Conservation (phyloP, 768 basidiomycete species). For the Podaxis rugospora region DNA sequence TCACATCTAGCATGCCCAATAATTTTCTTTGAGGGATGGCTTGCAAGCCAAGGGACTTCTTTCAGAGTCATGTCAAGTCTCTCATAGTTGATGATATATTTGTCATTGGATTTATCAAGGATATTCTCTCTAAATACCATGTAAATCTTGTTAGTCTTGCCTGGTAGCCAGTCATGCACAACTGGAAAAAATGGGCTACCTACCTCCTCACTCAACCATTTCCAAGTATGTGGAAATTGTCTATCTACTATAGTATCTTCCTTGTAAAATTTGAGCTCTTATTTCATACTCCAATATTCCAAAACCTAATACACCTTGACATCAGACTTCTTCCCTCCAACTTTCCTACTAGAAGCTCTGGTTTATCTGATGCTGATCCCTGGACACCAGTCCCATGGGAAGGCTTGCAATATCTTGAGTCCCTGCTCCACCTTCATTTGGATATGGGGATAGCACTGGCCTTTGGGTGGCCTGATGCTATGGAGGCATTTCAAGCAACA, state of each 20-base stretch:
- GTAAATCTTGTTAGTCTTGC: neutral
- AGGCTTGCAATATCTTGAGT: neutral
- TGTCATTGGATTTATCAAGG: neutral
- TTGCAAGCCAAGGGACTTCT: neutral
- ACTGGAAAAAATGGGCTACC: neutral
- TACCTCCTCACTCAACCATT: neutral
- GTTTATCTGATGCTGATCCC: neutral
- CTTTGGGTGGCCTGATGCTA: neutral
- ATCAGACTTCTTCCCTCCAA: neutral
- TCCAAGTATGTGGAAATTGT: neutral
- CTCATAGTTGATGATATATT: neutral
- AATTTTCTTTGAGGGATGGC: neutral
- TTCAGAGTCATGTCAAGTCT: neutral
- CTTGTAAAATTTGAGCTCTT: neutral
- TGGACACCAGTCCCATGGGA: neutral
- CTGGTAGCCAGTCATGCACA: neutral
- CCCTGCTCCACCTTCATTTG: neutral
- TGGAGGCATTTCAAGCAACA: neutral
- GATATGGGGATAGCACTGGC: neutral
- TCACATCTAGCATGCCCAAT: neutral
- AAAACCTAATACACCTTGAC: constrained; percentile 4
- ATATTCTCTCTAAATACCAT: neutral
- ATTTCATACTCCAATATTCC: neutral
- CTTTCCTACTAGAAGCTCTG: neutral
- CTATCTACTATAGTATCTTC: neutral